These are phyloP conservation scores for Linanthus parryae DNA, from an alignment of 148 eudicot species.

Conservation along the genomic window DNA sequence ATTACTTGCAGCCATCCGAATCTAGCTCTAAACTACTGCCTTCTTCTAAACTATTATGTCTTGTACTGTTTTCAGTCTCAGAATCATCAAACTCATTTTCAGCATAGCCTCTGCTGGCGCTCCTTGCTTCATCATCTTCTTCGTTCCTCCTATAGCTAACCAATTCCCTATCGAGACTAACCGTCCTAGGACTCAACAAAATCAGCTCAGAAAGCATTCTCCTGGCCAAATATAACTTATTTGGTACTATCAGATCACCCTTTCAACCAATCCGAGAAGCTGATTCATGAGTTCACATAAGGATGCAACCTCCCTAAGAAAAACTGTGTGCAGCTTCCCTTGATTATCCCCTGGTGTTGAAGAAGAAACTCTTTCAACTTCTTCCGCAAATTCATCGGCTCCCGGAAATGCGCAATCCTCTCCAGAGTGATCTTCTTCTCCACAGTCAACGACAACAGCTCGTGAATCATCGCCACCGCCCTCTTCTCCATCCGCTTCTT, in stretches of 20 bases:
- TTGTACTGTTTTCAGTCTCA: constrained; percentile 11
- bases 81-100: constrained; percentile 9
- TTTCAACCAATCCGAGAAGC: too few species aligned
- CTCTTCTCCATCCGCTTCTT: constrained; percentile 89
- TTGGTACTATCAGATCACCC: constrained; percentile 82
- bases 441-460: constrained; percentile 72
- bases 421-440: constrained; percentile 96
- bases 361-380: constrained; percentile 86
- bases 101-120: constrained; percentile 9
- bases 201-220: constrained; percentile 68
- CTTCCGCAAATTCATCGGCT: constrained; percentile 69
- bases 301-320: constrained; percentile 94
- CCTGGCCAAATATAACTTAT: constrained; percentile 88
- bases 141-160: constrained; percentile 43
- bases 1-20: too few species aligned
- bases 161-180: constrained; percentile 42
- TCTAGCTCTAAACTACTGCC: too few species aligned
- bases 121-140: constrained; percentile 20
- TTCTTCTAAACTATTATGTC: too few species aligned
- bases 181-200: constrained; percentile 66
- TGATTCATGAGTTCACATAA: too few species aligned
- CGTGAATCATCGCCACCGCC: constrained; percentile 83
- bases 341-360: constrained; percentile 90
- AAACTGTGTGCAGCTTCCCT: constrained; percentile 93
- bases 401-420: constrained; percentile 92